Evolutionary conservation across 768 basidiomycete genomes (phyloP), one percentile per base, ranked within the genome.

Genomic region (Mycena leptocephala): DNA sequence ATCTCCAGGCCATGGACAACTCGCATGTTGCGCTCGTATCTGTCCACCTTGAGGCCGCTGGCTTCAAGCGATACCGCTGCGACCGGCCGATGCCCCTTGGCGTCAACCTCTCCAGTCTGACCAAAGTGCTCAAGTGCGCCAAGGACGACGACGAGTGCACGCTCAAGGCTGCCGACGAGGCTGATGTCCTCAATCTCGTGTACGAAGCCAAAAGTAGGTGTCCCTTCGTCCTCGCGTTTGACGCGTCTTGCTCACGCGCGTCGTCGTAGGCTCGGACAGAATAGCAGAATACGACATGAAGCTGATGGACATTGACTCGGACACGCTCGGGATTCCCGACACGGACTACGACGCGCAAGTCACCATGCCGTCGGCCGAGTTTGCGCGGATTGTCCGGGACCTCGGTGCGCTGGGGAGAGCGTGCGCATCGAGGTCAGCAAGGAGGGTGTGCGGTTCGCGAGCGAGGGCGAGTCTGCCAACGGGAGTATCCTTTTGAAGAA

Each of bases 211-310:
- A 93, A 82, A 93, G 97, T 98, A 73, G 78, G 92, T 90, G 22
- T 73, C 48, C 58, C 53, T 70, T 65, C 43, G 13, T 37, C 37
- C 56, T 41, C 64, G 26, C 13, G 32, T 37, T 32, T 35, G 39
- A 58, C 66, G 66, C 55, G 55, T 71, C 68, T n/a, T 41, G 46
- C 37, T 62, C 62, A 75, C 55, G 51, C 43, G 56, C 65, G 8
- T 48, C 62, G n/a, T 75, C 20, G 69, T 55, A 98, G 97, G 93
- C 85, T 91, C 94, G 5, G 98, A 98, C 84, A 93, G 98, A 76
- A 94, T 99, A 67, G 97, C 97, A 30, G 96, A 99, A 83, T 99
- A 99, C 86, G 97, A 98, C 80, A 96, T 99, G 95, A 99, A 99
- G 85, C 92, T 99, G 67, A 99, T 99, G 98, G 98, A 99, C 81